A percentile compares a stretch with the other conserved stretches of the same genome.
phyloP scores from a whole-genome alignment of 768 basidiomycete genomes.

The Wakefieldia striispora region DNA sequence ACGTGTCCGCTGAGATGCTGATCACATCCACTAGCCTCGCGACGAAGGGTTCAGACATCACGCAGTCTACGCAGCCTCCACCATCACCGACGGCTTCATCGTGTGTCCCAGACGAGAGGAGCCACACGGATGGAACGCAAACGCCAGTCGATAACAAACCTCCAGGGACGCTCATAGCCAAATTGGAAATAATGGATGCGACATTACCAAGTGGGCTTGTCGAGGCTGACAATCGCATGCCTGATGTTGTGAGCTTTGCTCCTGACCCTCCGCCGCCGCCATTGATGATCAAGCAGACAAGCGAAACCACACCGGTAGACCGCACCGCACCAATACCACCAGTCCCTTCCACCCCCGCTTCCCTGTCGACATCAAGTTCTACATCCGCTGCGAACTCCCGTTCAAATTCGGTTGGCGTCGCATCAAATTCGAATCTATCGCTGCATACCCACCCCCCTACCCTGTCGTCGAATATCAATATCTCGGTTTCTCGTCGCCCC shows the following conservation, averaged over 20 bases:
- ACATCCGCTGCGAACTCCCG: conserved; percentile 23
- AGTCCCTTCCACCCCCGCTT: conserved; percentile 4
- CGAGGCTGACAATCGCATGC: conserved; percentile 15
- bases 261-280: conserved; percentile 33
- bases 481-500: conserved; percentile 24
- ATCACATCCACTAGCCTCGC: not conserved
- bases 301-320: conserved; percentile 11
- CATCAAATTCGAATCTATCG: conserved; percentile 1
- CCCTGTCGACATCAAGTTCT: conserved; percentile 24
- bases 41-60: not conserved
- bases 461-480: conserved; percentile 8
- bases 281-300: conserved; percentile 25
- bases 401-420: conserved; percentile 23
- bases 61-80: not conserved
- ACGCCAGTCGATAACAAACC: conserved; percentile 4
- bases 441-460: not conserved
- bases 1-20: not conserved
- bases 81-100: not conserved
- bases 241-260: conserved; percentile 26
- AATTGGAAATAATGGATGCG: conserved; percentile 26
- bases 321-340: not conserved
- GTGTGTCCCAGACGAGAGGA: conserved; percentile 1
- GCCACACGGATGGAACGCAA: conserved; percentile 6
- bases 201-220: conserved; percentile 19
- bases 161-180: conserved; percentile 17